phyloP scores from a whole-genome alignment of 345 rosid genomes.

The Bruguiera gymnorhiza region DNA sequence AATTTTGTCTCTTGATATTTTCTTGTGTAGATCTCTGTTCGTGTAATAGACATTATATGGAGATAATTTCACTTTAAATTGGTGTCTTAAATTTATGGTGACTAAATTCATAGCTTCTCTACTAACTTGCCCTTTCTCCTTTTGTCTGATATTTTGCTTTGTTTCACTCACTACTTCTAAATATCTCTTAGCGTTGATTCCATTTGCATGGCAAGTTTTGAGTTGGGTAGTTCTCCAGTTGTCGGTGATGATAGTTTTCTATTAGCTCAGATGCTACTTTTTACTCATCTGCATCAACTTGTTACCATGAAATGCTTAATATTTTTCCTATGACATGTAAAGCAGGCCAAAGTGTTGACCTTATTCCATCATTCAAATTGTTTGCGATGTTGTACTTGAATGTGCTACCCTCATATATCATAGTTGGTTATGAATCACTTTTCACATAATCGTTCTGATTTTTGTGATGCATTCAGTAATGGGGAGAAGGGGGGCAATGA shows the following conservation, averaged over 20 bases:
- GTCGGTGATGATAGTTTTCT: neutral
- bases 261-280: neutral
- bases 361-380: no score
- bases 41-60: no score
- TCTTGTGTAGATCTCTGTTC: no score
- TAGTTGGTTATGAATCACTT: neutral
- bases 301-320: neutral
- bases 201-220: neutral
- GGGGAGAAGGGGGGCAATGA: neutral
- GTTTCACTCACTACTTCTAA: neutral
- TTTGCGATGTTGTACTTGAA: neutral
- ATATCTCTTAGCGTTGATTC: neutral
- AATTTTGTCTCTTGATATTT: neutral
- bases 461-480: neutral
- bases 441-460: neutral
- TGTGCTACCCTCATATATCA: neutral
- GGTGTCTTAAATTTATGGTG: no score
- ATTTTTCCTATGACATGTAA: neutral
- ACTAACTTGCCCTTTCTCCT: no score
- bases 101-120: no score
- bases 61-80: no score
- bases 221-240: neutral
- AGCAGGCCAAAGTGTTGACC: neutral
- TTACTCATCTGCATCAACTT: no score
- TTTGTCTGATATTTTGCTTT: neutral